Base-by-base conservation (phyloP, 2,329 filamentous ascomycete species). In the Ceratocystis alfenasii region DNA sequence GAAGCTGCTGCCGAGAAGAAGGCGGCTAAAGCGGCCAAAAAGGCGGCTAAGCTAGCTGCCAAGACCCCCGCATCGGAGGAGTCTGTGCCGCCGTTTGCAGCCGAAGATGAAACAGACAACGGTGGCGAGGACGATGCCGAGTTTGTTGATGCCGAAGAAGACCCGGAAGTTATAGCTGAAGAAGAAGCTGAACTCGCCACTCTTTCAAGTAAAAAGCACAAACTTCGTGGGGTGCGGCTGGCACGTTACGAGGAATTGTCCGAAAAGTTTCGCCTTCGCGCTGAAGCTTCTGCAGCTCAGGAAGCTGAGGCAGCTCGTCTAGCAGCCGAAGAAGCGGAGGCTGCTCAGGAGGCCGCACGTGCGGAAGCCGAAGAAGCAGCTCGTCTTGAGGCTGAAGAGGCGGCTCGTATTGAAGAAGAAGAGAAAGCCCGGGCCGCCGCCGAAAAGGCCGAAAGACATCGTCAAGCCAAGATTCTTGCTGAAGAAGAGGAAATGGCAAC, bases 1-100 rank as follows among this genome's bases (percentile, higher is more conserved):
- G 64, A 68, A 33, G 61, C 55, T 17, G 59, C 60, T 48, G 44
- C 59, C 7, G 75, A 73, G 60, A 73, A 73, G 8, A 72, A 73
- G 41, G 75, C 72, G n/a, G 74, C 70, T 7, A 75, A 75, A 45
- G 75, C 75, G n/a, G 75, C 74, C 17, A 70, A 71, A n/a, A 71
- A 74, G 70, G 71, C 74, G 69, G 67, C 74, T 69, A 59, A 59
- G 17, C 55, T 59, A n/a, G 71, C 69, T 62, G 71, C 72, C 50
- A 70, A 69, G 25, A 71, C 70, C 36, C 71, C 60, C 3, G 5
- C 66, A 7, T 64, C 68, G 10, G 66, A 57, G 5, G 45, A 22
- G 8, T 33, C 46, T 20, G 17, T 44, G n/a, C 22, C 48, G 5
- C 48, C 48, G 10, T 59, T 41, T 44, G 15, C 15, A 10, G 5